Evolutionary conservation across 352 stramenopile genomes (phyloP), one percentile per base, ranked within the genome.

Genomic region (Thalassiosira allenii): DNA sequence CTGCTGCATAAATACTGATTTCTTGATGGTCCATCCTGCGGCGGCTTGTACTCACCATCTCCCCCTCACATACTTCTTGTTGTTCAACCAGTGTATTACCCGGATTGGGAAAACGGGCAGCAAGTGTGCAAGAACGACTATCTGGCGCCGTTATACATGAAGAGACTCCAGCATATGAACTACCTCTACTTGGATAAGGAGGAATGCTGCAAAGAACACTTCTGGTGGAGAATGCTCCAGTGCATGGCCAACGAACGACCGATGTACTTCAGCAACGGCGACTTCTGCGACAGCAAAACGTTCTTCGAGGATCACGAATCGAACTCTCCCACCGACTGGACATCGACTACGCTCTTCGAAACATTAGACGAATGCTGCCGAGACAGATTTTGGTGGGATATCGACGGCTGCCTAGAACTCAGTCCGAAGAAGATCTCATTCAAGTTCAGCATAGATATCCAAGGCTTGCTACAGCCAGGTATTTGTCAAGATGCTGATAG

Each of bases 401-500:
- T 68, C 27, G 37, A 41, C 25, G 63, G 68, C 27, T 84, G 75
- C 32, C 67, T 79, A 14, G 41, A 32, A 29, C 2, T 32, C 20
- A 72, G 51, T 14, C 76, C 68, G 0, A 74, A 79, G 44, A 25
- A 52, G 1, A 44, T 84, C n/a, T 52, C 62, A 34, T 84, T 84
- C 30, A 29, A 67, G 14, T 84, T 77, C 34, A 66, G 14, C 22
- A 43, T 84, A 5, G 53, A 79, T 57, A 49, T 79, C 1, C 40
- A 59, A 0, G 53, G 32, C 3, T 30, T 84, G 20, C 30, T 72
- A 4, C 47, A 74, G 41, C 76, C 68, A 3, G 44, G 1, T 6
- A 66, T 43, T 37, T 84, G 75, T 66, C 66, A 78, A 52, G 67
- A 84, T 66, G 75, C 75, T 2, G 75, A 84, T 47, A 78, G 23